phyloP scores from a whole-genome alignment of 331 rosid species.

The Saraca asoca region DNA sequence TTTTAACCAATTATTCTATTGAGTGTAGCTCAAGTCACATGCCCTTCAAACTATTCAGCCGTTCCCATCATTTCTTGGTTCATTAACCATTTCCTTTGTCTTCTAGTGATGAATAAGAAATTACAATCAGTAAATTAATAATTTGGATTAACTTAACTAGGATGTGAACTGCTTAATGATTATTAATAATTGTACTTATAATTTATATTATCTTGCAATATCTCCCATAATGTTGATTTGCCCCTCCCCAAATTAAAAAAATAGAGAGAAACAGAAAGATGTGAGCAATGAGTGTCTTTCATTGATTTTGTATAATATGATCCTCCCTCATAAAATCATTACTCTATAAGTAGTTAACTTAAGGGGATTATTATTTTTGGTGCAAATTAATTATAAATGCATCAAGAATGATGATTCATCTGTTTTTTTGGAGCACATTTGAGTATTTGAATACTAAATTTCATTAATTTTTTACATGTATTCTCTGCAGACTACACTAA shows the following conservation, averaged over 20 bases:
- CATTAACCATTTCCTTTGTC: conserved; percentile 23
- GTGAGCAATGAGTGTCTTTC: background rate
- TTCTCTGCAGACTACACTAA: no score
- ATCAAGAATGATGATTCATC: background rate
- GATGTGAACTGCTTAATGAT: background rate
- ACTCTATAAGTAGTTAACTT: background rate
- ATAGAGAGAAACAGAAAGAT: no score
- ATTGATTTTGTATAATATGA: background rate
- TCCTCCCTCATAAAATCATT: background rate
- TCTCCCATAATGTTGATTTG: background rate
- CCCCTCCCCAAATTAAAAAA: background rate
- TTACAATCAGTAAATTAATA: conserved; percentile 7
- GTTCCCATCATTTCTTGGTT: conserved; percentile 48
- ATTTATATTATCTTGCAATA: background rate
- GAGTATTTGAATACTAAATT: no score
- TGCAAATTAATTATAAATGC: conserved; percentile 19
- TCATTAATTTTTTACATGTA: no score
- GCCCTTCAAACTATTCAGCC: conserved; percentile 37
- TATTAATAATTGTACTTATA: conserved; percentile 23
- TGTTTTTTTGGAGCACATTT: no score
- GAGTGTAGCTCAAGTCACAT: conserved; percentile 67
- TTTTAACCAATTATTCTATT: conserved; percentile 53
- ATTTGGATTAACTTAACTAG: background rate
- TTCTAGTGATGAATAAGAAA: conserved; percentile 16
- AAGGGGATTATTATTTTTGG: no score